Evolutionary conservation across 441 rosid species (phyloP), one percentile per base, ranked within the genome.

Genomic region (Erysimum cheiri): DNA sequence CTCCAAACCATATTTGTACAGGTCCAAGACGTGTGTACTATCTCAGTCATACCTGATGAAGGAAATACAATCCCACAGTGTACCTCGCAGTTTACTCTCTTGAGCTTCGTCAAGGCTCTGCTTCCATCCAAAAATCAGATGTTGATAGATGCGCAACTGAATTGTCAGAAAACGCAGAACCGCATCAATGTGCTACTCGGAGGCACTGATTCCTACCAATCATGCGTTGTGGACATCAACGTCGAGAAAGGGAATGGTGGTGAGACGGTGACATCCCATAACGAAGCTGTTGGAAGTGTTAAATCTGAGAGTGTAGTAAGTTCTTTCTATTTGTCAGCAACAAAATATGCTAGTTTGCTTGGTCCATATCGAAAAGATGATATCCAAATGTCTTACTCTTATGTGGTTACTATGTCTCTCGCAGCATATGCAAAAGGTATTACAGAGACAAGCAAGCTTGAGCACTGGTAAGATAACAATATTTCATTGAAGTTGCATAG

Each of bases 381-480:
- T 60, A 64, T 78, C 47, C 33, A 41, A 57, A 63, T 43, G 62
- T 41, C 22, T 72, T 29, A 19, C 53, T 57, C 61, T 71, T 48
- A 32, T 47, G 43, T 8, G 41, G 31, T 41, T 31, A 57, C 46
- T 11, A 60, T 73, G 57, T 74, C 73, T 44, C 60, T 80, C 66
- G 15, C 80, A 81, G 91, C 82, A 82, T 58, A 61, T 77, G 83
- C 92, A 83, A 70, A 91, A 85, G 77, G 80, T 84, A 49, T 73
- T 93, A 78, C 90, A 85, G 82, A 87, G 97, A 78, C 98, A 91
- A 78, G 85, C 84, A 58, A 93, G 97, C 88, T 72, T 86, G 50
- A 87, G 74, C 59, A 81, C 84, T 12, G 92, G 96, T 77, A 75
- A 76, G 72, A 77, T 55, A 31, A 65, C 73, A 43, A 60, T 74